Conservation (phyloP, 345 rosid species). For the Melaleuca quinquenervia region DNA sequence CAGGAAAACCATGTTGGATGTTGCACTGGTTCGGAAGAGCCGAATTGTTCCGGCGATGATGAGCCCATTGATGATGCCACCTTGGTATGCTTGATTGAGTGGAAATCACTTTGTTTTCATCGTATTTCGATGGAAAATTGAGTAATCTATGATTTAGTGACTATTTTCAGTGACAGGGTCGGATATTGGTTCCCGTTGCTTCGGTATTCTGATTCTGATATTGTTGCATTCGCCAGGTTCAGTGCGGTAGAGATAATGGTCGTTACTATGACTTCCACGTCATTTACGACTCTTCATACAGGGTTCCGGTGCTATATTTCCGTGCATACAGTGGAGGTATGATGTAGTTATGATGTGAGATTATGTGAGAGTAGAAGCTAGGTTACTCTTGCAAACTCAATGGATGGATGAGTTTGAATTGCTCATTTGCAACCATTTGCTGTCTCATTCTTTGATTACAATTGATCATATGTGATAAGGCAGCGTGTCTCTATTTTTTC, state of each 20-base stretch:
- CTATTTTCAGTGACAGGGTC: background rate
- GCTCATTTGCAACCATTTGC: background rate
- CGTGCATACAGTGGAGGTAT: slow-evolving; percentile 56
- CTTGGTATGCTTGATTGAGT: slow-evolving; percentile 27
- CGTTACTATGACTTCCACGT: slow-evolving; percentile 72
- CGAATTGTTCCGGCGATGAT: slow-evolving; percentile 12
- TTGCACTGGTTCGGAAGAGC: slow-evolving; percentile 7
- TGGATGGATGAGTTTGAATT: background rate
- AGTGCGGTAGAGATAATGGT: slow-evolving; percentile 18
- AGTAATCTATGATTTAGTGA: background rate
- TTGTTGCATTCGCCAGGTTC: slow-evolving; percentile 26
- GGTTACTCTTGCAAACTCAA: background rate
- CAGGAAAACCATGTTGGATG: no score
- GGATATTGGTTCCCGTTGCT: background rate
- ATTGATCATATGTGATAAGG: background rate
- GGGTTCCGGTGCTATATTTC: slow-evolving; percentile 75
- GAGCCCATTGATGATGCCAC: slow-evolving; percentile 42
- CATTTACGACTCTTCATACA: slow-evolving; percentile 55
- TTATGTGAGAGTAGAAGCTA: background rate
- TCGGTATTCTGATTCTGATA: background rate
- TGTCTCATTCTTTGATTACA: background rate
- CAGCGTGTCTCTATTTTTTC: background rate
- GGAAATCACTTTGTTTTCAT: background rate
- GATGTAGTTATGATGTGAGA: background rate
- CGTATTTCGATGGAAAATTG: background rate